Evolutionary conservation across 768 basidiomycete genomes (phyloP).

Genomic region (Cubamyces sp.): DNA sequence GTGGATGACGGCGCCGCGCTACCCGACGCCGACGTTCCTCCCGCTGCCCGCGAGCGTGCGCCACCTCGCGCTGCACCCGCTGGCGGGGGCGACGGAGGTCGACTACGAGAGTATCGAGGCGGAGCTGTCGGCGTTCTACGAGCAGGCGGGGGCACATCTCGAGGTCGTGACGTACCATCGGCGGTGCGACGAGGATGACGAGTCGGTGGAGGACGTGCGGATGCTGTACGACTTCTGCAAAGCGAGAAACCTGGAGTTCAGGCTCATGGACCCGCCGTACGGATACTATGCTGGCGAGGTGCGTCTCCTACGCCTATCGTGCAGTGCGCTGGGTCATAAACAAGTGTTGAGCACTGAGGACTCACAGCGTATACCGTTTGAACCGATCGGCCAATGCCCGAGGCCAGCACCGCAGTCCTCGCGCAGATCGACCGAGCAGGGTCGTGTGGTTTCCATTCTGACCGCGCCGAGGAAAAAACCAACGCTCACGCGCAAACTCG

Average conservation of each 20-base stretch:
- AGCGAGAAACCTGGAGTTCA: not conserved
- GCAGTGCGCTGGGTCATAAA: too few relatives aligned
- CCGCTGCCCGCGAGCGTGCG: constrained; percentile 8
- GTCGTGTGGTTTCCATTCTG: not conserved
- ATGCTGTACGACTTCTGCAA: constrained; percentile 13
- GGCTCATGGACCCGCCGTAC: constrained; percentile 16
- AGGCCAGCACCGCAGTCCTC: not conserved
- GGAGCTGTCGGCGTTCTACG: not conserved
- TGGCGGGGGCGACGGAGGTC: not conserved
- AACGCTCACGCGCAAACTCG: constrained; percentile 4
- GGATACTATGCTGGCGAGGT: constrained; percentile 22
- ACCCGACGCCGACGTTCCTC: constrained; percentile 2
- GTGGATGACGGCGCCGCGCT: not conserved
- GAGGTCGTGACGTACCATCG: constrained; percentile 16
- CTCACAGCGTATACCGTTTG: constrained; percentile 2
- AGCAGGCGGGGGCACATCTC: not conserved
- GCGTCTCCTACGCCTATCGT: not conserved
- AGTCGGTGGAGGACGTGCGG: constrained; percentile 5
- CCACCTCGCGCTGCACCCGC: constrained; percentile 9
- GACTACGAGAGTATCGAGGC: not conserved
- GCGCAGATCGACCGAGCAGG: not conserved
- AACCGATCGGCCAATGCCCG: not conserved
- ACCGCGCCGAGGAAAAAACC: not conserved
- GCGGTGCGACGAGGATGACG: constrained; percentile 2
- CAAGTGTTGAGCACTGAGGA: too few relatives aligned